Percentiles rank a stretch among this genome's conserved stretches.
Conservation (phyloP, 1,139 yeast genomes). For the Barnettozyma hawaiiensis region DNA sequence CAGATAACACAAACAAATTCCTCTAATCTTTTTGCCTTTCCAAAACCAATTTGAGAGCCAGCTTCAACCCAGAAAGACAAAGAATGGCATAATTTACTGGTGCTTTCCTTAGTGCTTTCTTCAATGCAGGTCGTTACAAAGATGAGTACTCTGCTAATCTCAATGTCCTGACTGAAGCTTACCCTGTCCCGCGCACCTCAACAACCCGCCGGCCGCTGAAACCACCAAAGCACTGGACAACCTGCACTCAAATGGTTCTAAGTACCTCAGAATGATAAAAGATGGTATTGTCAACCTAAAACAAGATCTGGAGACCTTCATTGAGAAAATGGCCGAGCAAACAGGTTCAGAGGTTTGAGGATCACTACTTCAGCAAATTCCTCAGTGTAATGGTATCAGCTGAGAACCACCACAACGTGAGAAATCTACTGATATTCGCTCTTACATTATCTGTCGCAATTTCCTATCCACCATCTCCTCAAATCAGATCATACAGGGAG, state of each 20-base stretch:
- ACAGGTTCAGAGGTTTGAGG: not conserved
- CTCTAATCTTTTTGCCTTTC: no score
- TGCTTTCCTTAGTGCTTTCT: no score
- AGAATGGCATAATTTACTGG: no score
- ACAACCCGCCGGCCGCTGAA: not conserved
- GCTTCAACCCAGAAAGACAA: no score
- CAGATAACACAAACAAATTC: no score
- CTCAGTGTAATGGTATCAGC: not conserved
- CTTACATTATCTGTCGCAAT: not conserved
- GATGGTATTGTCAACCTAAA: not conserved
- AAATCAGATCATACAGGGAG: no score
- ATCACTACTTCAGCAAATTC: not conserved
- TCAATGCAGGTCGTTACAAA: no score
- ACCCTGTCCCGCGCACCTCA: not conserved
- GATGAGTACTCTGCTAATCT: not conserved
- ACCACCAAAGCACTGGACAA: not conserved
- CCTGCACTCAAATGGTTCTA: not conserved
- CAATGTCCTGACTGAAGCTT: not conserved
- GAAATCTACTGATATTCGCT: not conserved
- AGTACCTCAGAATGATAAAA: not conserved
- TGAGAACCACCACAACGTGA: not conserved
- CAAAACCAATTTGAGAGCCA: no score
- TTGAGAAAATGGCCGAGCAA: not conserved
- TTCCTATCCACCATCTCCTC: not conserved
- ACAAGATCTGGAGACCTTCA: not conserved